Base-by-base conservation (phyloP, 1,284 basidiomycete genomes). In the Microbotryum saponariae region DNA sequence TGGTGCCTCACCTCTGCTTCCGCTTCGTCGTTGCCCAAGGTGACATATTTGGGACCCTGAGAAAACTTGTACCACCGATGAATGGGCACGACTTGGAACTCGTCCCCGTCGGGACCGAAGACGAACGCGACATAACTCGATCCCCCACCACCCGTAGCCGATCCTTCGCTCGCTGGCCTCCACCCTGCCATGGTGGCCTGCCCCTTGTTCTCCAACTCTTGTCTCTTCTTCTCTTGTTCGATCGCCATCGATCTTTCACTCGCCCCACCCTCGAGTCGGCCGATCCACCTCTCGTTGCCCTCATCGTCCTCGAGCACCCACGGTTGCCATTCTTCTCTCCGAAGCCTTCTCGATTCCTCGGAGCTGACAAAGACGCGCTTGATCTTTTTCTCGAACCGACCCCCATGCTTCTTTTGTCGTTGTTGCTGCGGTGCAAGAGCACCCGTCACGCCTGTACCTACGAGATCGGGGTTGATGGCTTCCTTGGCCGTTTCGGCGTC, bases 51-150 rank as follows among this genome's bases (percentile, higher is more conserved):
- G 51, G 86, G 81, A 70, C 84, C 85, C 78, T 88, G 89, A 76
- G 87, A 86, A 73, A 91, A 91, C 75, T 89, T 89, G 79, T 91
- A 92, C 86, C 87, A 91, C 53, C 89, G 81, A 73, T 89, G 83
- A 5, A 87, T 84, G 21, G 89, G 86, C 9, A 91, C 85, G 75
- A 91, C 90, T 73, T 87, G 85, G 80, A 91, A 91, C 42, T 84
- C 80, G 62, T 70, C 73, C 4, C 67, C 66, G 49, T 70, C 62
- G 29, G 70, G 67, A 56, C 72, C 69, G 27, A 72, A 61, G 6
- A 73, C 70, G 59, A 77, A 73, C 42, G 75, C 65, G 59, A 73
- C 74, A 54, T 75, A 76, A 12, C 56, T 63, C 51, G 62, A 64
- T 12, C 68, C 70, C n/a, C 66, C 67, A 6, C 69, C 70, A 25